Evolutionary conservation across 805 yeast species (phyloP).

Genomic region (Metschnikowia continentalis): DNA sequence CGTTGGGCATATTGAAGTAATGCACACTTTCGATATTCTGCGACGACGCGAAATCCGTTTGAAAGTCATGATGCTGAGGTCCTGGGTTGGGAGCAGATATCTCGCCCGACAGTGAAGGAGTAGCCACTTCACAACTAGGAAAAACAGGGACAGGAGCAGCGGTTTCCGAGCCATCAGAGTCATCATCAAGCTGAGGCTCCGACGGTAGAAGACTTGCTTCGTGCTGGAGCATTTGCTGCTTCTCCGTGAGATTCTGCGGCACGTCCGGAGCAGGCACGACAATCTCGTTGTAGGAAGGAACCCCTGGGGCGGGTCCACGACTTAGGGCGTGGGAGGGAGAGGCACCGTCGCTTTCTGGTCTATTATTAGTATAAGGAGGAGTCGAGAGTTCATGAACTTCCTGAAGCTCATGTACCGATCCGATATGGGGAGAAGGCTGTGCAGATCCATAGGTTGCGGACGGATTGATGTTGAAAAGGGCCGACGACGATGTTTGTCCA

Average conservation of each 20-base stretch:
- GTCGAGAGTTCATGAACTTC: slow-evolving; percentile 20
- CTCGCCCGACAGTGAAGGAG: background rate
- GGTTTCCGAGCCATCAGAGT: slow-evolving; percentile 18
- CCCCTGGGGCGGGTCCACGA: background rate
- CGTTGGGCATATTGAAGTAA: slow-evolving; percentile 8
- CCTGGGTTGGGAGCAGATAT: background rate
- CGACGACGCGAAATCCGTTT: background rate
- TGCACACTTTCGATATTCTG: slow-evolving; percentile 3
- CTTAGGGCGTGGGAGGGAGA: background rate
- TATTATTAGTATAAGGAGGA: slow-evolving; percentile 25
- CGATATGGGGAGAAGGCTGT: slow-evolving; percentile 4
- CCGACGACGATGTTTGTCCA: background rate
- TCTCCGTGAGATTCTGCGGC: slow-evolving; percentile 43
- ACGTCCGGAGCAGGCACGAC: slow-evolving; percentile 10
- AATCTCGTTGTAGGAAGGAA: slow-evolving; percentile 26
- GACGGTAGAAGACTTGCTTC: slow-evolving; percentile 66
- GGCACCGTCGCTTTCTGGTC: background rate
- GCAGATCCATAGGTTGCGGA: background rate
- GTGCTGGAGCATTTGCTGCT: slow-evolving; percentile 48
- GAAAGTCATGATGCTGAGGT: slow-evolving; percentile 1
- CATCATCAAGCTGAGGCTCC: slow-evolving; percentile 32
- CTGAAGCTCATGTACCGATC: slow-evolving; percentile 8
- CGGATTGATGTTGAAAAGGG: background rate
- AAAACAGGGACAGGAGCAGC: slow-evolving; percentile 1
- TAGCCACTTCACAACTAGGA: background rate